Base-by-base conservation (phyloP, 2,329 filamentous ascomycete genomes). In the Scortechinia acanthostroma region DNA sequence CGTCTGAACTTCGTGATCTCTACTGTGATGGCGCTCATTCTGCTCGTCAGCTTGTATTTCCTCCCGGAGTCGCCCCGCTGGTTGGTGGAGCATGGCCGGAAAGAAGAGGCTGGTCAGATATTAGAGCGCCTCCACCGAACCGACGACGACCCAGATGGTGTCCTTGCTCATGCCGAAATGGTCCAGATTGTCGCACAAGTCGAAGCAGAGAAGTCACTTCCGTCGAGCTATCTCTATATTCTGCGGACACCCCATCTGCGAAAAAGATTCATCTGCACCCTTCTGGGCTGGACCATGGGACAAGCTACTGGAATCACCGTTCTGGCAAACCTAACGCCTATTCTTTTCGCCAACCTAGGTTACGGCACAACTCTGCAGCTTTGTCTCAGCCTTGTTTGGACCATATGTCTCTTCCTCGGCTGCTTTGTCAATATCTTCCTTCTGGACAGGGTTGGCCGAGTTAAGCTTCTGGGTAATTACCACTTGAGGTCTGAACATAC, bases 181-280 rank as follows among this genome's bases (percentile, higher is more conserved):
- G 47, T 52, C 19, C 57, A 61, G 46, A 60, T 60, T 37, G 46
- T 49, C 21, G 54, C 53, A 43, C 58, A 61, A 44, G 52, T 60
- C 15, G 48, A 46, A 4, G 50, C 59, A 6, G 58, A 61, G 30
- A 19, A 16, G 19, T 17, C 6, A 25, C 44, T 33, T 40, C 15
- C 16, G 15, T 37, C 35, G 20, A 22, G 33, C 23, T 37, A 43
- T 20, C 17, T 40, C 14, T 17, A 23, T 22, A 35, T 47, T 28
- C 33, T 19, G 4, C 44, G 43, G 19, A 25, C 40, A 16, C 44
- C 44, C 22, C 35, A 15, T 10, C 45, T 25, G 17, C 22, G 49
- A n/a, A 50, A 50, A 37, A 22, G 49, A 13, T 22, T 45, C 15
- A 4, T 49, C 15, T 21, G 44, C 21, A 47, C 43, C 19, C 46